Evolutionary conservation across 2,329 filamentous ascomycete species (phyloP).

Genomic region (Spiromastix sp.): DNA sequence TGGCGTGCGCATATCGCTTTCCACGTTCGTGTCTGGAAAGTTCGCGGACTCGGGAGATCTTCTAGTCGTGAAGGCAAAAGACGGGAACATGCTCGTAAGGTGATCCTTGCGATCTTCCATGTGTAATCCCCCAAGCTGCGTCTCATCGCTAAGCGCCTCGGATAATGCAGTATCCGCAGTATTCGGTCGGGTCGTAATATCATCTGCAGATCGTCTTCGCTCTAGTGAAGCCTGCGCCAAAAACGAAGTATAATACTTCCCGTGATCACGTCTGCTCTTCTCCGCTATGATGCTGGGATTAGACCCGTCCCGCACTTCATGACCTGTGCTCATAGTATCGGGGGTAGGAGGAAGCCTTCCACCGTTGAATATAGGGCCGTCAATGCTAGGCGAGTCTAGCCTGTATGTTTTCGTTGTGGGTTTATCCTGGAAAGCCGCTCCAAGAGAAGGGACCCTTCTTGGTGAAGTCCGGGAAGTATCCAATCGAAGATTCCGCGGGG

Average conservation of each 20-base stretch:
- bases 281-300: conserved; percentile 25
- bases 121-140: conserved; percentile 16
- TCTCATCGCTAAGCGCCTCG: conserved; percentile 22
- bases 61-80: conserved; percentile 15
- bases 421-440: conserved; percentile 16
- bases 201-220: conserved; percentile 25
- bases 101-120: conserved; percentile 14
- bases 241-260: conserved; percentile 7
- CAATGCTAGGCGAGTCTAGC: conserved; percentile 18
- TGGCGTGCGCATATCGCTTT: neutral
- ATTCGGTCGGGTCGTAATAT: conserved; percentile 22
- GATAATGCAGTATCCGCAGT: conserved; percentile 20
- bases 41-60: conserved; percentile 9
- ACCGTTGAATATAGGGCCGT: conserved; percentile 23
- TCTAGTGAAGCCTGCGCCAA: conserved; percentile 15
- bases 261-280: conserved; percentile 17
- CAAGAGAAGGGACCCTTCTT: conserved; percentile 10
- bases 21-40: neutral
- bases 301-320: conserved; percentile 21
- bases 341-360: conserved; percentile 30
- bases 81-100: conserved; percentile 22
- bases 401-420: conserved; percentile 13
- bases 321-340: conserved; percentile 33
- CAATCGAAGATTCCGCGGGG: conserved; percentile 12
- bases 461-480: neutral